Evolutionary conservation across 2,329 filamentous ascomycete species (phyloP).

Genomic region (Paraphaeosphaeria sporulosa): DNA sequence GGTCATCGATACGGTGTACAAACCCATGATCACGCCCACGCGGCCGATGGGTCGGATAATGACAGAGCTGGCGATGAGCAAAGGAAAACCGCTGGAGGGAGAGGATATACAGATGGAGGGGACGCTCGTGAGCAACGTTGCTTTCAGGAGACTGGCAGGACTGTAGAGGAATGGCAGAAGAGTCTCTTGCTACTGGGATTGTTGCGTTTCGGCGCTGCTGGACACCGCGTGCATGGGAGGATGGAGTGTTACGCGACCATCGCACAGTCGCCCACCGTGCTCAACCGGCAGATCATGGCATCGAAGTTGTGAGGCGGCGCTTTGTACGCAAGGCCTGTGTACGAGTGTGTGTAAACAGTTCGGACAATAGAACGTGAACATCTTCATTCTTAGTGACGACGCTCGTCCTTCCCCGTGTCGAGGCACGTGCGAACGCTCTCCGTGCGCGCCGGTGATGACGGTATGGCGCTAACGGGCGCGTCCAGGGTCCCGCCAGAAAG

Average conservation of each 20-base stretch:
- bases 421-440: conserved; percentile 15
- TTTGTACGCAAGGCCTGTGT: not conserved
- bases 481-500: not conserved
- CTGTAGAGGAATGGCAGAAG: conserved; percentile 17
- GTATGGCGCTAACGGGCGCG: conserved; percentile 13
- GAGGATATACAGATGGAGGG: conserved; percentile 51
- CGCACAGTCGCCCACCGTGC: too few relatives aligned
- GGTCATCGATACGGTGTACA: conserved; percentile 37
- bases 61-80: conserved; percentile 58
- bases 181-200: too few relatives aligned
- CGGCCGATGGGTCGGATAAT: conserved; percentile 57
- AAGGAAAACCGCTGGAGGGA: conserved; percentile 51
- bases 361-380: not conserved
- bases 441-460: conserved; percentile 12
- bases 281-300: too few relatives aligned
- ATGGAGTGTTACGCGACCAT: too few relatives aligned
- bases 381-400: not conserved
- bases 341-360: not conserved
- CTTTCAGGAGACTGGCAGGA: conserved; percentile 50
- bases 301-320: too few relatives aligned
- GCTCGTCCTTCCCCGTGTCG: not conserved
- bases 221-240: too few relatives aligned
- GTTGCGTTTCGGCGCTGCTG: too few relatives aligned
- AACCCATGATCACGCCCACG: conserved; percentile 54
- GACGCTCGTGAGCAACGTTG: conserved; percentile 49